phyloP scores from a whole-genome alignment of 768 basidiomycete genomes.

The Suillus plorans region DNA sequence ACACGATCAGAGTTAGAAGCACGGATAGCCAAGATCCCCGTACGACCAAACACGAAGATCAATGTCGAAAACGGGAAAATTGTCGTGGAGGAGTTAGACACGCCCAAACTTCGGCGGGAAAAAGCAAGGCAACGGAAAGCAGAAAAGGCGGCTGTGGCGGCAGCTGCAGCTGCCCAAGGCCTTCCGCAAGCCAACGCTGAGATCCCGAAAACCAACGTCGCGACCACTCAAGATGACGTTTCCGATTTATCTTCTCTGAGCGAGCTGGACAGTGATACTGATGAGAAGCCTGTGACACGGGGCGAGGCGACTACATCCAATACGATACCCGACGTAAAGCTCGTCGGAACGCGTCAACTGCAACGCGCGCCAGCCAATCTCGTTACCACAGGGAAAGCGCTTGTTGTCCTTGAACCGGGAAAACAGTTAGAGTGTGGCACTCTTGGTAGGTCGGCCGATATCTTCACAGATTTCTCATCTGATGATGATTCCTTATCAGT shows the following conservation, averaged over 20 bases:
- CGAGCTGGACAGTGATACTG: conserved; percentile 35
- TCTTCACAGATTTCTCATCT: neutral
- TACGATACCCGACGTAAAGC: conserved; percentile 7
- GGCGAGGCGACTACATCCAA: conserved; percentile 8
- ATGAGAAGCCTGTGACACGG: conserved; percentile 11
- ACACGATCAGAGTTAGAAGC: conserved; percentile 22
- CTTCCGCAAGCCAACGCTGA: conserved; percentile 4
- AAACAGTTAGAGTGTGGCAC: conserved; percentile 53
- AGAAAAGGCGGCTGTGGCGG: conserved; percentile 30
- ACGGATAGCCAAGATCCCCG: conserved; percentile 26
- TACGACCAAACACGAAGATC: conserved; percentile 30
- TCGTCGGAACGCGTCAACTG: conserved; percentile 5
- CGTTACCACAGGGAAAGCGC: conserved; percentile 28
- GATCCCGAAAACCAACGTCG: conserved; percentile 9
- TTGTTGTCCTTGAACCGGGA: conserved; percentile 34
- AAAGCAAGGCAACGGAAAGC: conserved; percentile 51
- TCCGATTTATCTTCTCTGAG: conserved; percentile 49
- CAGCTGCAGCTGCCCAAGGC: conserved; percentile 6
- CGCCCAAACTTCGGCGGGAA: conserved; percentile 63
- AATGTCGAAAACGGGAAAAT: conserved; percentile 46
- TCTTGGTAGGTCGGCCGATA: conserved; percentile 48
- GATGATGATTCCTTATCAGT: conserved; percentile 42
- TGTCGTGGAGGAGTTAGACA: conserved; percentile 72
- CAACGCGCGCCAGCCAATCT: conserved; percentile 11
- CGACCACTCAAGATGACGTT: conserved; percentile 25